Evolutionary conservation across 2,329 filamentous ascomycete genomes (phyloP).

Genomic region (Alternaria rosae): DNA sequence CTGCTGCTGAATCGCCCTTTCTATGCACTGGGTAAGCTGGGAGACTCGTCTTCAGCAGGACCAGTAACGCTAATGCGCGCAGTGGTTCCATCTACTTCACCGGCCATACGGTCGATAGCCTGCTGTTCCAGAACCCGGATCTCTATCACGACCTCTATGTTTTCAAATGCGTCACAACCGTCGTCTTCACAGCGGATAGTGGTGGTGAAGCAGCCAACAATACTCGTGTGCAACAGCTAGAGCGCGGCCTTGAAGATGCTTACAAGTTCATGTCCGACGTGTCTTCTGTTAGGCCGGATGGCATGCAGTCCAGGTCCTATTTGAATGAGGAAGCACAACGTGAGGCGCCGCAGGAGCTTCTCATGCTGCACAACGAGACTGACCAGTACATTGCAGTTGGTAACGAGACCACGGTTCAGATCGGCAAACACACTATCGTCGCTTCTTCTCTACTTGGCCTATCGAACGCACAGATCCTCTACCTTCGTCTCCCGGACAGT

Average conservation of each 20-base stretch:
- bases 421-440: constrained; percentile 16
- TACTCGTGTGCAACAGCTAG: constrained; percentile 24
- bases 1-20: constrained; percentile 1
- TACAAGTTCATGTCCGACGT: constrained; percentile 30
- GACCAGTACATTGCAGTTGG: background rate
- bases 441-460: constrained; percentile 17
- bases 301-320: background rate
- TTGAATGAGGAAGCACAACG: constrained; percentile 5
- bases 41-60: rapidly evolving
- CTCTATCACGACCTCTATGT: constrained; percentile 38
- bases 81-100: constrained; percentile 40
- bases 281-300: background rate
- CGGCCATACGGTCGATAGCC: constrained; percentile 34
- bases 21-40: constrained; percentile 16
- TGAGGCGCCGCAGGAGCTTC: background rate
- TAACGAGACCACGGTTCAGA: constrained; percentile 11
- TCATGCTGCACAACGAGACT: background rate
- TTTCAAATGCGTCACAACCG: constrained; percentile 35
- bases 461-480: constrained; percentile 34
- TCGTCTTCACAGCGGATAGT: constrained; percentile 37
- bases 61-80: background rate
- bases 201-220: constrained; percentile 25
- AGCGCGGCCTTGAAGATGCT: constrained; percentile 33
- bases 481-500: constrained; percentile 38
- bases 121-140: constrained; percentile 41